Evolutionary conservation across 768 basidiomycete species (phyloP).

Genomic region (Gautieria morchelliformis): DNA sequence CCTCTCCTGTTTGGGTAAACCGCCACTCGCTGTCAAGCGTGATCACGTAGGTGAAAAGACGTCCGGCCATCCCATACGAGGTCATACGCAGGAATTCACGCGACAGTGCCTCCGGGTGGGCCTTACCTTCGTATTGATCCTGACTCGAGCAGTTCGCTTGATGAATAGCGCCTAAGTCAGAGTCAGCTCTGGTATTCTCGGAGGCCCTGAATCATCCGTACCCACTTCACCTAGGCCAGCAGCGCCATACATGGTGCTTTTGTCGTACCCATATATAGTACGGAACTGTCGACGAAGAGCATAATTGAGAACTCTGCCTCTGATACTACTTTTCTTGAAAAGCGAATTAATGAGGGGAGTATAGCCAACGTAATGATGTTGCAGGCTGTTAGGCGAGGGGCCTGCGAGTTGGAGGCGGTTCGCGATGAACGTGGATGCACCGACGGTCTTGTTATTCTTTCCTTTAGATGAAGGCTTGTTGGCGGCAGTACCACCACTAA

Average conservation of each 20-base stretch:
- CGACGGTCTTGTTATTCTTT: slow-evolving; percentile 10
- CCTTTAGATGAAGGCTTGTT: slow-evolving; percentile 11
- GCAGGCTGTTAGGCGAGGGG: slow-evolving; percentile 30
- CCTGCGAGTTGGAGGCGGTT: slow-evolving; percentile 35
- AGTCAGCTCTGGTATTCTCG: too few relatives aligned
- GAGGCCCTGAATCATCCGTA: not conserved
- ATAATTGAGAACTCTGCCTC: slow-evolving; percentile 29
- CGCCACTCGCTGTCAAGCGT: slow-evolving; percentile 34
- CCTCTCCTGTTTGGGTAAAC: slow-evolving; percentile 38
- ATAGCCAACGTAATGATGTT: slow-evolving; percentile 30
- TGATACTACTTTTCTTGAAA: slow-evolving; percentile 28
- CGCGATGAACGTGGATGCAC: slow-evolving; percentile 30
- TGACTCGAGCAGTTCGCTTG: too few relatives aligned
- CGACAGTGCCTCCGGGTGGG: slow-evolving; percentile 17
- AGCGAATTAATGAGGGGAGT: slow-evolving; percentile 31
- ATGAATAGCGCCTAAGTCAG: too few relatives aligned
- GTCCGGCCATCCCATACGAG: slow-evolving; percentile 30
- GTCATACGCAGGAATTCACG: slow-evolving; percentile 32
- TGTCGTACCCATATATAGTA: slow-evolving; percentile 29
- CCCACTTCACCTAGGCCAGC: slow-evolving; percentile 14
- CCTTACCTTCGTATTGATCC: not conserved
- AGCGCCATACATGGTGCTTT: slow-evolving; percentile 27
- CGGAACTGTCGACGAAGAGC: slow-evolving; percentile 32
- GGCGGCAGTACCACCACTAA: slow-evolving; percentile 14
- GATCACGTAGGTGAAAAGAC: slow-evolving; percentile 37